A percentile compares a stretch with the other conserved stretches of the same genome.
phyloP scores from a whole-genome alignment of 306 rosid species.

The Dryas alaskensis region DNA sequence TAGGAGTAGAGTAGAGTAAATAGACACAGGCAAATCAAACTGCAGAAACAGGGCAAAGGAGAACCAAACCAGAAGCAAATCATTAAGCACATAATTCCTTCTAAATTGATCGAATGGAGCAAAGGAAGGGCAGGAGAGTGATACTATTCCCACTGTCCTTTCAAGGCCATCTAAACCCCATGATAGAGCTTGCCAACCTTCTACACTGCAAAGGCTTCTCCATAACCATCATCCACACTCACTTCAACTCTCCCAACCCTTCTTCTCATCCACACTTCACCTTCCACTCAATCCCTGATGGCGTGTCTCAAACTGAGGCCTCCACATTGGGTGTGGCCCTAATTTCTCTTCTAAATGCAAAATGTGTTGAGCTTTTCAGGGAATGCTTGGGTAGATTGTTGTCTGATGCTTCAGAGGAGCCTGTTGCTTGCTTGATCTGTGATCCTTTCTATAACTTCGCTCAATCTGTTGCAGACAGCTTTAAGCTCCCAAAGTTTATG shows the following conservation, averaged over 20 bases:
- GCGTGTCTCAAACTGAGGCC: constrained; percentile 14
- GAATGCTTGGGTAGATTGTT: constrained; percentile 31
- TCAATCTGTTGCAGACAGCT: constrained; percentile 35
- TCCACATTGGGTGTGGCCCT: constrained; percentile 11
- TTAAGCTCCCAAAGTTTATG: constrained; percentile 39
- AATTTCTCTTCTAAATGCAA: constrained; percentile 22
- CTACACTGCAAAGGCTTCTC: constrained; percentile 51
- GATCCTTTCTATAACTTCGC: constrained; percentile 43
- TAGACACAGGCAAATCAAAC: too few relatives aligned
- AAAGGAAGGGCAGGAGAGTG: constrained; percentile 34
- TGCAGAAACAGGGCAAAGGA: too few relatives aligned
- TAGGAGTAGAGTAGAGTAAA: too few relatives aligned
- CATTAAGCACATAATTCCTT: too few relatives aligned
- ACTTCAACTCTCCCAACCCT: constrained; percentile 48
- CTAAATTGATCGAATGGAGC: constrained; percentile 7
- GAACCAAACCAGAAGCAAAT: too few relatives aligned
- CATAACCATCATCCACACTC: constrained; percentile 43
- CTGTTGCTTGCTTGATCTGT: constrained; percentile 45
- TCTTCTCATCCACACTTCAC: constrained; percentile 47
- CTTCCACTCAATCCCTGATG: constrained; percentile 32
- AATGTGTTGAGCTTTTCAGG: constrained; percentile 30
- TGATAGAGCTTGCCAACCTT: constrained; percentile 50
- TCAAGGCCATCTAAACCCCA: constrained; percentile 54
- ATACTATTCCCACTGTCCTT: constrained; percentile 44
- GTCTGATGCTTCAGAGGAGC: constrained; percentile 27